phyloP scores from a whole-genome alignment of 2,329 filamentous ascomycete species.

The Paecilomyces fulvus region DNA sequence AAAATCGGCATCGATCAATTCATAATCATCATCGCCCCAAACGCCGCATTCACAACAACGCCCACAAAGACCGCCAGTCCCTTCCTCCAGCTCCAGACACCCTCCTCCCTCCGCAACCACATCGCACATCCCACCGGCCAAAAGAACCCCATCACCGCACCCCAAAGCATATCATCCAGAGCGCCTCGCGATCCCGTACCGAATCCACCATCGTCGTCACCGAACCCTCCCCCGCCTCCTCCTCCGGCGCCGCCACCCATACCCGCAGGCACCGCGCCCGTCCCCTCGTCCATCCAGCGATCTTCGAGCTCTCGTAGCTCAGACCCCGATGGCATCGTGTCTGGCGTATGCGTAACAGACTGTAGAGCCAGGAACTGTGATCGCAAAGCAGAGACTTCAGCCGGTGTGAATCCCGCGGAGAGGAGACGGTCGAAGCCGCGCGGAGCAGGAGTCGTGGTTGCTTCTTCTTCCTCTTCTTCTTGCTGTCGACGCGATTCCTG shows the following conservation, averaged over 20 bases:
- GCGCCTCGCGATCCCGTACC: conserved; percentile 42
- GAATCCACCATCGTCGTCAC: conserved; percentile 35
- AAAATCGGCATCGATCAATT: conserved; percentile 18
- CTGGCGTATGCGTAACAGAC: conserved; percentile 71
- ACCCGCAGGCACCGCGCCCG: conserved; percentile 38
- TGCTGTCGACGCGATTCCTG: conserved; percentile 8
- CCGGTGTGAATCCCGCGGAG: conserved; percentile 66
- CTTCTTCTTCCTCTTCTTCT: conserved; percentile 1
- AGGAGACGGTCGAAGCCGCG: conserved; percentile 85
- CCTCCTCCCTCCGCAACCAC: conserved; percentile 80
- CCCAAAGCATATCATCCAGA: conserved; percentile 78
- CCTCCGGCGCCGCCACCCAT: conserved; percentile 27
- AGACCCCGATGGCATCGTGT: conserved; percentile 75
- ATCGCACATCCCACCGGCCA: conserved; percentile 81
- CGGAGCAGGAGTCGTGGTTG: conserved; percentile 48
- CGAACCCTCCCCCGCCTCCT: conserved; percentile 28
- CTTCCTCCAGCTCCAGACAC: conserved; percentile 75
- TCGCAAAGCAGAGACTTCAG: conserved; percentile 76
- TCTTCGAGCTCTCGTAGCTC: conserved; percentile 75
- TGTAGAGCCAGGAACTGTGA: conserved; percentile 85
- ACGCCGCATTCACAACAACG: conserved; percentile 66
- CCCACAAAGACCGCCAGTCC: conserved; percentile 82
- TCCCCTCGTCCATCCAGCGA: conserved; percentile 70
- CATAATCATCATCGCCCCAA: conserved; percentile 60
- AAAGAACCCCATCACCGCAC: conserved; percentile 86